Percentiles rank a stretch among this genome's conserved stretches.
phyloP scores from a whole-genome alignment of 345 rosid species.

The Dimocarpus longan region DNA sequence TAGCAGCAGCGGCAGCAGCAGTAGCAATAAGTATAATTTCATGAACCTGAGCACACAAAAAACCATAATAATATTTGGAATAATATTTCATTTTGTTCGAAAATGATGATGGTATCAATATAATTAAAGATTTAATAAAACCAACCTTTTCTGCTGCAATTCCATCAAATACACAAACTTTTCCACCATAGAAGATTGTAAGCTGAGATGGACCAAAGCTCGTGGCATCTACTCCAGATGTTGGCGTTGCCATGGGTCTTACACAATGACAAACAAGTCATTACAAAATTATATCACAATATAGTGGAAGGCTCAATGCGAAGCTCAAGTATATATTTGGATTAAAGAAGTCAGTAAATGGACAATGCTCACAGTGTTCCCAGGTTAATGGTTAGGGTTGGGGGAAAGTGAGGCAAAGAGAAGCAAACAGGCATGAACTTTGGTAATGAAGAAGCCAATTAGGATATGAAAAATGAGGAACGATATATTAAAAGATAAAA shows the following conservation, averaged over 20 bases:
- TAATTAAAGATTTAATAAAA: not conserved
- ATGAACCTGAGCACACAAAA: conserved; percentile 45
- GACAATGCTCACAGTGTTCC: no score
- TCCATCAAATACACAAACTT: conserved; percentile 66
- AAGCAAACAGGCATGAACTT: not conserved
- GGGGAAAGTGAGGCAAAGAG: not conserved
- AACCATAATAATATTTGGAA: conserved; percentile 3
- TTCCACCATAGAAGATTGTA: conserved; percentile 84
- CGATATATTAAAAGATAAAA: no score
- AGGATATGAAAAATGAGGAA: no score
- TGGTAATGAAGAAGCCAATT: no score
- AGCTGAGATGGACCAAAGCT: conserved; percentile 53
- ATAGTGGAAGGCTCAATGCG: not conserved
- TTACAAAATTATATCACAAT: not conserved
- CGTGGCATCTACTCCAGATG: conserved; percentile 39
- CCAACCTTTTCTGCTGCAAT: conserved; percentile 74
- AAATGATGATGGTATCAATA: not conserved
- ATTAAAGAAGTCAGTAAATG: not conserved
- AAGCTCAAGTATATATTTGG: not conserved
- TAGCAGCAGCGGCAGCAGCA: conserved; percentile 47
- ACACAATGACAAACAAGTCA: conserved; percentile 11
- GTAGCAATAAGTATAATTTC: conserved; percentile 70
- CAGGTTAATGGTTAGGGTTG: not conserved
- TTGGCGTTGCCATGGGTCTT: conserved; percentile 39
- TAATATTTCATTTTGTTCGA: not conserved